phyloP scores from a whole-genome alignment of 23 red algal genomes.

The Gracilaria domingensis region DNA sequence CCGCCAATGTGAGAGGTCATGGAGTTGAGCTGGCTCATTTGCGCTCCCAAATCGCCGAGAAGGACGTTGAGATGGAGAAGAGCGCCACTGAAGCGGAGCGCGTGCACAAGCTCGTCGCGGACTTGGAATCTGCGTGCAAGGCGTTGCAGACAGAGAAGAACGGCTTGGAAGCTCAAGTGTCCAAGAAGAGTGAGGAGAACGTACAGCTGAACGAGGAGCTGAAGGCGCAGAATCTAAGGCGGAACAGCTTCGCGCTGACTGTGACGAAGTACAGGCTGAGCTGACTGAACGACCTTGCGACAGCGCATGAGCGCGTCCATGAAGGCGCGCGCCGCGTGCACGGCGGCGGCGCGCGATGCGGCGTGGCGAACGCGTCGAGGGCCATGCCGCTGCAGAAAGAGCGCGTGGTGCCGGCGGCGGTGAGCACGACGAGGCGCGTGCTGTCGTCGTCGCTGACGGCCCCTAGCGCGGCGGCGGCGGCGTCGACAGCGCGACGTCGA shows the following conservation, averaged over 20 bases:
- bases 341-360: too few relatives aligned
- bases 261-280: neutral
- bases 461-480: neutral
- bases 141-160: neutral
- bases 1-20: neutral
- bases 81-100: neutral
- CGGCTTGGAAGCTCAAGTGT: neutral
- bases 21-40: neutral
- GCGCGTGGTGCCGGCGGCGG: conserved; percentile 16
- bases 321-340: conserved; percentile 12
- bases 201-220: neutral
- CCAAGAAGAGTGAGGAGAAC: conserved; percentile 1
- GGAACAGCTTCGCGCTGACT: neutral
- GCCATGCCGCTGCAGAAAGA: neutral
- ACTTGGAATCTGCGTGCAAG: neutral
- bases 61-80: neutral
- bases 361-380: too few relatives aligned
- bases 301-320: neutral
- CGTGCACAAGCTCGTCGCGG: neutral
- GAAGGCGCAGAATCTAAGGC: neutral
- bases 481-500: neutral
- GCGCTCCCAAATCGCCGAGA: conserved; percentile 5
- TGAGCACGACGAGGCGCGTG: neutral
- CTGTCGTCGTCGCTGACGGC: neutral
- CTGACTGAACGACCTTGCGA: neutral